Conservation (phyloP, 129 eudicot species). For the Scalesia atractyloides region DNA sequence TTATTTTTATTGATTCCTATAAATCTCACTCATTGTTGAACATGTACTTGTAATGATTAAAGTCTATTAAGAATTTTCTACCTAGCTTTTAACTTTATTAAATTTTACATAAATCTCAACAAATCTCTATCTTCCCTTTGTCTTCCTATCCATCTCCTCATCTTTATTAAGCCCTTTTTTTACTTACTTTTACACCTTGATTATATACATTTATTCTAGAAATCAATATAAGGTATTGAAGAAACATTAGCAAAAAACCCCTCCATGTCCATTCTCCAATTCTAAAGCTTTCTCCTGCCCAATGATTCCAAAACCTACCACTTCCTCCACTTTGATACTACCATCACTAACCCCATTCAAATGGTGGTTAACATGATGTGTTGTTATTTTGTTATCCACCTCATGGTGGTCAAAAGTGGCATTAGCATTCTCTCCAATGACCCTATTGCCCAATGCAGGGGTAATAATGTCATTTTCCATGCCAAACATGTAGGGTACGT, state of each 20-base stretch:
- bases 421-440: constrained; percentile 20
- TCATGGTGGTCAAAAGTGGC: constrained; percentile 26
- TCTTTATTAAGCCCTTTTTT: constrained; percentile 13
- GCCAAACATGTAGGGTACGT: constrained; percentile 49
- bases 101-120: constrained; percentile 7
- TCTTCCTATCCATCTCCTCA: not conserved
- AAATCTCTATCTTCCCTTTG: not conserved
- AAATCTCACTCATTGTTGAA: not conserved
- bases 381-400: constrained; percentile 34
- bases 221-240: constrained; percentile 67
- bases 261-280: constrained; percentile 83
- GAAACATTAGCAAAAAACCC: constrained; percentile 78
- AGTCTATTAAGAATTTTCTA: not conserved
- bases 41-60: not conserved
- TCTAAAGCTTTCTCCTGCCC: constrained; percentile 64
- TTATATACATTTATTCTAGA: constrained; percentile 39
- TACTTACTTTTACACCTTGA: constrained; percentile 18
- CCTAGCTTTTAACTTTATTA: not conserved
- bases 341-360: constrained; percentile 35
- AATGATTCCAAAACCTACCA: constrained; percentile 60
- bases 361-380: constrained; percentile 28
- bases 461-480: constrained; percentile 54
- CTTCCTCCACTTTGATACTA: constrained; percentile 49
- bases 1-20: not conserved
- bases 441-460: constrained; percentile 38